Base-by-base conservation (phyloP, 202 grass and related monocot species). In the Musa balbisiana region DNA sequence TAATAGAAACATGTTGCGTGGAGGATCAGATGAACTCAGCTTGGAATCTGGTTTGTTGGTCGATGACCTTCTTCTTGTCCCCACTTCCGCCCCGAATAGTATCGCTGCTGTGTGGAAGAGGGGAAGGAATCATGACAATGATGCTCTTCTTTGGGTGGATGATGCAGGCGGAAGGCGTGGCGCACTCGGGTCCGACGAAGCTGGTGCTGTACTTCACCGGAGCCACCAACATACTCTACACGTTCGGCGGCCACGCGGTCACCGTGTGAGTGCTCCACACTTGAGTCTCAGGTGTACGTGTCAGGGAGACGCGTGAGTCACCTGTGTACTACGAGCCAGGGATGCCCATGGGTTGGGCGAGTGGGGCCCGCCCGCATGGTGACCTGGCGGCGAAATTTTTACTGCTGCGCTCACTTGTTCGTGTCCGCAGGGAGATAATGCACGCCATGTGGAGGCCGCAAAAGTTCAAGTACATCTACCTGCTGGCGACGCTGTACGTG, bases 391-490 rank as follows among this genome's bases (percentile, higher is more conserved):
- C 0, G 33, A 43, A 43, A 43, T 43, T 43, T 43, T 43, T 8
- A 43, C 5, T 43, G 33, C 33, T 43, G 33, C 33, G 0, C 33
- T 43, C 4, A 43, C 33, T 43, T 6, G 33, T 43, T 43, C 33
- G 4, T 43, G 33, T 1, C 33, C 33, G 0, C 94, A 99, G 96
- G 1, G 96, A 99, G 87, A 95, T 99, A 78, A 99, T 99, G 96
- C 96, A 99, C 83, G 96, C 96, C 52, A 99, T 99, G 96, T 99
- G 96, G 96, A 95, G 92, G 78, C 96, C 96, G 0, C 87, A 88
- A 49, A 99, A 88, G 89, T 99, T 99, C 89, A 99, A 99, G 85
- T 86, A 94, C 89, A 99, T 99, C 85, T 99, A 99, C 79, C 83
- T 99, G 72, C 69, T 94, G 79, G 95, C 95, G 81, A 99, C 95